Evolutionary conservation across 179 eudicot genomes (phyloP).

Genomic region (Actinidia arguta): DNA sequence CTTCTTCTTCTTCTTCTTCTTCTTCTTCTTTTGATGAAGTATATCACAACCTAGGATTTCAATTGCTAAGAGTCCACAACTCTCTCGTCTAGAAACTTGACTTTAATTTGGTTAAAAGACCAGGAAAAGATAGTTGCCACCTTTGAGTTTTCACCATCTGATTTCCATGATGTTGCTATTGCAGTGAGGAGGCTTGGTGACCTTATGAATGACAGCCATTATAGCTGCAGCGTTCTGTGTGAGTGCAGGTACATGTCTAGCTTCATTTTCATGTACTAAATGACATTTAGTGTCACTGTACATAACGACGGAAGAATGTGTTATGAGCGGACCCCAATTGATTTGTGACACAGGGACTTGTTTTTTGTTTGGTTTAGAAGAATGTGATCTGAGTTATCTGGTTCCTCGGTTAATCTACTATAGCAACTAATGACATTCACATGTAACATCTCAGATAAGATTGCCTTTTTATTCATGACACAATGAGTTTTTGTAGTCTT

Average conservation of each 20-base stretch:
- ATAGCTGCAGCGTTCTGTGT: constrained; percentile 93
- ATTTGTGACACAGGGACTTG: no score
- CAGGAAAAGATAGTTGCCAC: not conserved
- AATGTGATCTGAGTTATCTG: not conserved
- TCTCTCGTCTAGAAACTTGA: not conserved
- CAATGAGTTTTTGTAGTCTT: not conserved
- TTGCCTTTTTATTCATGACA: not conserved
- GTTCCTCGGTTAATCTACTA: no score
- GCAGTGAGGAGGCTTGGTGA: constrained; percentile 69
- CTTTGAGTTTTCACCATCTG: not conserved
- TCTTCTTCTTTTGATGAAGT: no score
- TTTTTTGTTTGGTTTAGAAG: no score
- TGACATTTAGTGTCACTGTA: not conserved
- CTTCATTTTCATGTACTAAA: not conserved
- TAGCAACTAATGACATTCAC: not conserved
- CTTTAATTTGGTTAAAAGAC: not conserved
- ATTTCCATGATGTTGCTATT: constrained; percentile 1
- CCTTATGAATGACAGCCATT: constrained; percentile 97
- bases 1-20: no score
- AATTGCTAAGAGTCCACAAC: not conserved
- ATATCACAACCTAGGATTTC: not conserved
- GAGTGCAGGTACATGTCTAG: constrained; percentile 87
- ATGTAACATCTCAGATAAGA: not conserved
- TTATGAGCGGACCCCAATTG: no score
- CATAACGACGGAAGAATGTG: not conserved